These are phyloP conservation scores for Elsinoe perseae DNA, from an alignment of 2,329 filamentous ascomycete species.

Conservation along the genomic window DNA sequence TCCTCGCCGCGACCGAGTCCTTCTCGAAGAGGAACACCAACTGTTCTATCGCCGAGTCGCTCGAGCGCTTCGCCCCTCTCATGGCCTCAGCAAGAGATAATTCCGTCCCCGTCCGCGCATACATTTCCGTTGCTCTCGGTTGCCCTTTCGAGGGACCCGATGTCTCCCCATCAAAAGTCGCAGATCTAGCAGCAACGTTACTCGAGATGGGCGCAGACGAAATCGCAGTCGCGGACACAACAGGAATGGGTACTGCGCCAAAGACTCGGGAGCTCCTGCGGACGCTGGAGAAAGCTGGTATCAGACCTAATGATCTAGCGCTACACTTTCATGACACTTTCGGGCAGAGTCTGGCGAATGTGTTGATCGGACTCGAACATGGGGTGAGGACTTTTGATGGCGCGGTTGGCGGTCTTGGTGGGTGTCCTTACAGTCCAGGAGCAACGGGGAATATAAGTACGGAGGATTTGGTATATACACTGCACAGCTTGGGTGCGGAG, in stretches of 20 bases:
- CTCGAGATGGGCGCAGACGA: constrained; percentile 85
- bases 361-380: constrained; percentile 66
- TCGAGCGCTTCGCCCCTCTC: constrained; percentile 62
- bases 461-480: constrained; percentile 71
- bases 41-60: constrained; percentile 65
- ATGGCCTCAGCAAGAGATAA: constrained; percentile 59
- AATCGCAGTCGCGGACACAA: constrained; percentile 83
- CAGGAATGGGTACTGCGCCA: constrained; percentile 79
- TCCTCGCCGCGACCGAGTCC: constrained; percentile 71
- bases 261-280: constrained; percentile 57
- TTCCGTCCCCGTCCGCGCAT: constrained; percentile 64
- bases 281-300: constrained; percentile 57
- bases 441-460: constrained; percentile 82
- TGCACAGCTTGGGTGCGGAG: constrained; percentile 64
- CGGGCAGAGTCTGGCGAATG: constrained; percentile 76
- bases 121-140: constrained; percentile 72
- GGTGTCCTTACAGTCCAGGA: constrained; percentile 77
- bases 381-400: constrained; percentile 73
- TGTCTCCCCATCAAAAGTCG: constrained; percentile 52
- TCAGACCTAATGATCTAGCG: constrained; percentile 63
- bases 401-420: constrained; percentile 71
- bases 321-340: constrained; percentile 89
- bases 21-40: constrained; percentile 80
- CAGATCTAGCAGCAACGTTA: constrained; percentile 55
- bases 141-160: constrained; percentile 67